phyloP scores from a whole-genome alignment of 2,329 filamentous ascomycete species.

The Stachybotrys echinatus region DNA sequence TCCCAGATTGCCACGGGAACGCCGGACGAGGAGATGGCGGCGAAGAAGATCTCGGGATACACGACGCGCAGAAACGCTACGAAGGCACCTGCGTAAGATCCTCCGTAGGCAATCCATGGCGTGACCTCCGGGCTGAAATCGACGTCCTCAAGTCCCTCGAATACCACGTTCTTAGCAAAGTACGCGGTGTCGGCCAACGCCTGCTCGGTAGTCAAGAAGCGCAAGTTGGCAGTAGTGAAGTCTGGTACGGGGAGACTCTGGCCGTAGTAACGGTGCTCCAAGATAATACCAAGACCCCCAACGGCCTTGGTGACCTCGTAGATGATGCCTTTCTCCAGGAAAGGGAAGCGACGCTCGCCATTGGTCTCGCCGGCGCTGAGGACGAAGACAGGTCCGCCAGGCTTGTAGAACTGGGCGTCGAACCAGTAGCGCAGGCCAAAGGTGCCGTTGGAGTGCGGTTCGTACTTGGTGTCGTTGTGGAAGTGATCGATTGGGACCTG shows the following conservation, averaged over 20 bases:
- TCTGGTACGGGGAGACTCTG: slow-evolving; percentile 64
- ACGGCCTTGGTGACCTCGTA: slow-evolving; percentile 65
- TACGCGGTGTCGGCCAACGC: slow-evolving; percentile 76
- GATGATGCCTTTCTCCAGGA: slow-evolving; percentile 72
- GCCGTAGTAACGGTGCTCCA: slow-evolving; percentile 88
- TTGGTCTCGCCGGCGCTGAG: slow-evolving; percentile 67
- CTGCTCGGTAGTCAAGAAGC: slow-evolving; percentile 81
- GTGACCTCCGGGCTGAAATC: slow-evolving; percentile 61
- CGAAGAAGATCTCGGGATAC: slow-evolving; percentile 77
- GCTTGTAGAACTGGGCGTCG: slow-evolving; percentile 68
- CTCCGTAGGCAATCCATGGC: slow-evolving; percentile 76
- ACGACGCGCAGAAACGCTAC: slow-evolving; percentile 69
- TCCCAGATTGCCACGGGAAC: slow-evolving; percentile 74
- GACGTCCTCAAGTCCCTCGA: slow-evolving; percentile 61
- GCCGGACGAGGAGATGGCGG: slow-evolving; percentile 73
- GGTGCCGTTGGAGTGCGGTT: slow-evolving; percentile 63
- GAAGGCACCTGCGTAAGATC: slow-evolving; percentile 77
- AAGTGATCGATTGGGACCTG: slow-evolving; percentile 70
- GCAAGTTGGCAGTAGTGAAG: slow-evolving; percentile 62
- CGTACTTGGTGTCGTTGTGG: slow-evolving; percentile 72
- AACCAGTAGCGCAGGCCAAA: slow-evolving; percentile 81
- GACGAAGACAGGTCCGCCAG: slow-evolving; percentile 76
- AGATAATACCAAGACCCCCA: slow-evolving; percentile 69
- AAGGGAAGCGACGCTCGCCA: slow-evolving; percentile 59
- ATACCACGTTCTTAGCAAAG: slow-evolving; percentile 69